A percentile compares a stretch with the other conserved stretches of the same genome.
Evolutionary conservation across 2,329 filamentous ascomycete species (phyloP).

Genomic region (Neoscytalidium dimidiatum): DNA sequence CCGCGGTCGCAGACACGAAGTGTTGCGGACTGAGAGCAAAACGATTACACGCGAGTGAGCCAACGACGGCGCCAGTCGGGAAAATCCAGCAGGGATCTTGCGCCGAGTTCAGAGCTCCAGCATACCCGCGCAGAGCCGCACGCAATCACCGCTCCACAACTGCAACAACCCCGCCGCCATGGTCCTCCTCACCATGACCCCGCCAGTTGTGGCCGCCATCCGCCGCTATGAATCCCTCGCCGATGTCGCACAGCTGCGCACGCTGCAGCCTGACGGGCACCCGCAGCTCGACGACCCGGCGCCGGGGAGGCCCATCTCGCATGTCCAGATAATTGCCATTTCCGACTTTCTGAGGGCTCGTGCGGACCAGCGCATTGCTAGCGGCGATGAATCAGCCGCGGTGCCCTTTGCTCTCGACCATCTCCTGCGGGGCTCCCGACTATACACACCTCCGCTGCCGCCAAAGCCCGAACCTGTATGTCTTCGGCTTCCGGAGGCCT

Average conservation of each 20-base stretch:
- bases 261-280: constrained; percentile 40
- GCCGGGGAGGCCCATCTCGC: constrained; percentile 69
- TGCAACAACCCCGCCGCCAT: constrained; percentile 48
- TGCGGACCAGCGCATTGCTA: neutral
- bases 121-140: neutral
- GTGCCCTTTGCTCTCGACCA: constrained; percentile 57
- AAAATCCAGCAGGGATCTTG: constrained; percentile 19
- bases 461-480: constrained; percentile 76
- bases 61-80: constrained; percentile 15
- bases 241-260: constrained; percentile 25
- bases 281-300: constrained; percentile 53
- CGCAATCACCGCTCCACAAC: constrained; percentile 7
- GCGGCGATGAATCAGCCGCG: neutral
- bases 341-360: constrained; percentile 54
- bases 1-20: constrained; percentile 15
- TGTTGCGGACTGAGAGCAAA: constrained; percentile 16
- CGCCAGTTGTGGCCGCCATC: constrained; percentile 66
- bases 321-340: constrained; percentile 66
- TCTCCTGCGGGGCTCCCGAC: constrained; percentile 69
- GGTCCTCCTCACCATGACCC: constrained; percentile 78
- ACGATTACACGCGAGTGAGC: constrained; percentile 7
- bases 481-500: constrained; percentile 20
- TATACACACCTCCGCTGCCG: constrained; percentile 79
- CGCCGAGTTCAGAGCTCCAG: constrained; percentile 7
- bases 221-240: constrained; percentile 32